Evolutionary conservation across 176 grass and related monocot genomes (phyloP).

Genomic region (Oryza meridionalis): DNA sequence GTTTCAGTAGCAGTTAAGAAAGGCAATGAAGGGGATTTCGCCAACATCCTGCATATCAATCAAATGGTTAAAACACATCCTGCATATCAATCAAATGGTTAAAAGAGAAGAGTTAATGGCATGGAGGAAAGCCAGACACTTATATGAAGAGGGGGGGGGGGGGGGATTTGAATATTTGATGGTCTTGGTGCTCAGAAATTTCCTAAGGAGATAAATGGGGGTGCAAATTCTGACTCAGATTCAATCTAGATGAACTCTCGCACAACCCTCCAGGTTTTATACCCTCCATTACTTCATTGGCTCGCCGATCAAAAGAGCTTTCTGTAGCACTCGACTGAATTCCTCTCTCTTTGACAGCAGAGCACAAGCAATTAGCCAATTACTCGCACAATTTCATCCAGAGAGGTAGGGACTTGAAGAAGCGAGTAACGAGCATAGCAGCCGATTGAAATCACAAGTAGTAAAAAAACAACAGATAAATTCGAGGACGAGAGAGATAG

Average conservation of each 20-base stretch:
- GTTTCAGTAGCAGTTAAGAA: conserved; percentile 39
- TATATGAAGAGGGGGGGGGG: too few species aligned
- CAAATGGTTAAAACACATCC: conserved; percentile 35
- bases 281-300: too few species aligned
- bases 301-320: background rate
- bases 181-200: background rate
- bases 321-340: background rate
- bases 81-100: background rate
- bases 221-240: background rate
- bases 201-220: background rate
- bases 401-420: background rate
- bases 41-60: conserved; percentile 47
- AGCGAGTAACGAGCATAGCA: background rate
- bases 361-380: background rate
- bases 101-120: background rate
- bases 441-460: background rate
- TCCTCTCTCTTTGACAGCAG: background rate
- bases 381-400: background rate
- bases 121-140: background rate
- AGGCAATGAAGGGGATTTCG: conserved; percentile 33
- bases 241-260: background rate
- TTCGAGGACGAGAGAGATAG: background rate
- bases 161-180: background rate
- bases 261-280: background rate
- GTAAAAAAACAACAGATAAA: too few species aligned